Evolutionary conservation across 2,329 filamentous ascomycete species (phyloP).

Genomic region (Colletotrichum shisoi): DNA sequence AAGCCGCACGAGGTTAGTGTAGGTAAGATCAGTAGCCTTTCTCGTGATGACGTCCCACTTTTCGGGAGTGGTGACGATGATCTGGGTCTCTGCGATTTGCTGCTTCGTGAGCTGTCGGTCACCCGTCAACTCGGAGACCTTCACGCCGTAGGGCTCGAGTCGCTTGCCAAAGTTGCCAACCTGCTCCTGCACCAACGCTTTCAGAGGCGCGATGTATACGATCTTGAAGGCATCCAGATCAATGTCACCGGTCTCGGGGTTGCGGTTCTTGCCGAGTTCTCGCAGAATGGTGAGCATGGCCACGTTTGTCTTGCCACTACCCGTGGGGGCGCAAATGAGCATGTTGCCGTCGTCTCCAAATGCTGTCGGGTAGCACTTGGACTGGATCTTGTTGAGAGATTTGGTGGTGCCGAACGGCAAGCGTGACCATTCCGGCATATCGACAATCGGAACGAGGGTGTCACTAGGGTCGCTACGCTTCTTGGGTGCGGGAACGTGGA

Average conservation of each 20-base stretch:
- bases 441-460: conserved; percentile 80
- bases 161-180: conserved; percentile 96
- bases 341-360: conserved; percentile 96
- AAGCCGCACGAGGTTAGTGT: conserved; percentile 94
- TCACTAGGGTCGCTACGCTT: conserved; percentile 83
- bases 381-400: conserved; percentile 93
- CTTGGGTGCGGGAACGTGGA: conserved; percentile 94
- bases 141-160: conserved; percentile 88
- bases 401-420: conserved; percentile 85
- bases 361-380: conserved; percentile 87
- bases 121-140: conserved; percentile 93
- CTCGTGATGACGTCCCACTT: conserved; percentile 99
- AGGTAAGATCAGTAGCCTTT: conserved; percentile 95
- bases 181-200: conserved; percentile 95
- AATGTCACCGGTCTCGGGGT: conserved; percentile 89
- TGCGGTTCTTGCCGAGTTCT: conserved; percentile 94
- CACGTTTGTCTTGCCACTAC: conserved; percentile 98
- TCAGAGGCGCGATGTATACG: conserved; percentile 94
- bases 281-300: conserved; percentile 96
- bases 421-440: conserved; percentile 92
- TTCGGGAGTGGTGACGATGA: conserved; percentile 97
- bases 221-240: conserved; percentile 98
- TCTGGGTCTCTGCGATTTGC: conserved; percentile 95
- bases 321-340: conserved; percentile 96
- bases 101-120: conserved; percentile 98